Conservation (phyloP, 2,329 filamentous ascomycete species). For the Aphanocladium album region DNA sequence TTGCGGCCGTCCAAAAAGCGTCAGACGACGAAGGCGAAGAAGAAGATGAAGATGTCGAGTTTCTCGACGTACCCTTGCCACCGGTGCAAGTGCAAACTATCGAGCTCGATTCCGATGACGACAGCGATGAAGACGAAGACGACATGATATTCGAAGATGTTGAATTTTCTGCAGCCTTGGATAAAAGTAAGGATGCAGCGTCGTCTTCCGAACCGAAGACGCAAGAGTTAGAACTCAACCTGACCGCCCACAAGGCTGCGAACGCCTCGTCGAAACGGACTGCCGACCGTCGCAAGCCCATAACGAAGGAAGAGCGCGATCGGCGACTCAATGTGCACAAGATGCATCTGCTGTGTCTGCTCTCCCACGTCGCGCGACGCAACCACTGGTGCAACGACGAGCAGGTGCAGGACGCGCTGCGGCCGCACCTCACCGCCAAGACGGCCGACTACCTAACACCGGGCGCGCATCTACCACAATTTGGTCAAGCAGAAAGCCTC, state of each 20-base stretch:
- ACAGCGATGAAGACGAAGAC: slow-evolving; percentile 36
- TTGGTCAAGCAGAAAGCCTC: slow-evolving; percentile 69
- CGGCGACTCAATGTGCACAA: slow-evolving; percentile 76
- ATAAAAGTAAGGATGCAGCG: slow-evolving; percentile 16
- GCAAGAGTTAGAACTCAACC: slow-evolving; percentile 45
- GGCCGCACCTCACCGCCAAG: slow-evolving; percentile 60
- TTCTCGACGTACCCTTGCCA: slow-evolving; percentile 47
- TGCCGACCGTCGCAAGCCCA: slow-evolving; percentile 43
- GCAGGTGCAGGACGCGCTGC: slow-evolving; percentile 61
- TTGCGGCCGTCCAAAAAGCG: slow-evolving; percentile 6
- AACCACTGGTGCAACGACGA: slow-evolving; percentile 87
- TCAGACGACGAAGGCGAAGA: no score
- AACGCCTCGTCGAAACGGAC: slow-evolving; percentile 25
- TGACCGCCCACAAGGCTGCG: slow-evolving; percentile 41
- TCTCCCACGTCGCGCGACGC: slow-evolving; percentile 70
- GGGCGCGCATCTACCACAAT: slow-evolving; percentile 62
- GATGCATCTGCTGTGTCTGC: slow-evolving; percentile 74
- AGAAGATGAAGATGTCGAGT: slow-evolving; percentile 40
- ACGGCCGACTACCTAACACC: slow-evolving; percentile 65
- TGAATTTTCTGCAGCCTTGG: slow-evolving; percentile 32
- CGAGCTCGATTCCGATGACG: slow-evolving; percentile 43
- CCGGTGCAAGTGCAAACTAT: slow-evolving; percentile 47
- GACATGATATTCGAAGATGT: slow-evolving; percentile 43
- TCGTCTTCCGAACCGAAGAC: slow-evolving; percentile 20
- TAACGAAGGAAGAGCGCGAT: slow-evolving; percentile 49